These are phyloP conservation scores for Penicillium sp. DNA, from an alignment of 2,329 filamentous ascomycete genomes.

Conservation along the genomic window DNA sequence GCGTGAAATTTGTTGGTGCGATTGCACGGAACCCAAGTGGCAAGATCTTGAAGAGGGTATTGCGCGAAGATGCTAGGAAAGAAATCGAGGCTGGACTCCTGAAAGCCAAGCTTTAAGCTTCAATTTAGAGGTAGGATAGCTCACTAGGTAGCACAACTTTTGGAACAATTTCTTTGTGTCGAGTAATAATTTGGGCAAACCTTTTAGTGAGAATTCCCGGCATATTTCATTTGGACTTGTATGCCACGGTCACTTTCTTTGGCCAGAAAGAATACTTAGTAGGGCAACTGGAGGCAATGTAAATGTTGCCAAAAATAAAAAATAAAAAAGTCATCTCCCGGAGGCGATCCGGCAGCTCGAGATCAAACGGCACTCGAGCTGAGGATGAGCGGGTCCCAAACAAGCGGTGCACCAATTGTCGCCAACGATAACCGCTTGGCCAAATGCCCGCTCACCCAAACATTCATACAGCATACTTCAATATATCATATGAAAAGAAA, in stretches of 20 bases:
- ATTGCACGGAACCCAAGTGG: slow-evolving; percentile 40
- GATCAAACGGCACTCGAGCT: neutral
- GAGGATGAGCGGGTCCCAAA: no score
- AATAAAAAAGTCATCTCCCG: neutral
- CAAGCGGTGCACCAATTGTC: neutral
- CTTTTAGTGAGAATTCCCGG: neutral
- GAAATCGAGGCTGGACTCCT: slow-evolving; percentile 32
- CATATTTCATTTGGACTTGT: no score
- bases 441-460: neutral
- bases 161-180: no score
- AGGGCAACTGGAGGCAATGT: no score
- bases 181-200: no score
- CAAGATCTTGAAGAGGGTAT: slow-evolving; percentile 43
- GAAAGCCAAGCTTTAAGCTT: slow-evolving; percentile 15
- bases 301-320: neutral
- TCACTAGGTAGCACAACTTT: neutral
- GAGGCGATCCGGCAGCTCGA: neutral
- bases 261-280: neutral
- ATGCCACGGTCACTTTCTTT: no score
- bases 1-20: slow-evolving; percentile 42
- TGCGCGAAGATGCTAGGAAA: slow-evolving; percentile 46
- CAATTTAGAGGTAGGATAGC: neutral
- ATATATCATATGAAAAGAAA: no score
- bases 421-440: neutral
- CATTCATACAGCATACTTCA: slow-evolving; percentile 35